Percentiles rank a stretch among this genome's conserved stretches.
Conservation (phyloP, 1,139 yeast genomes). For the Scheffersomyces quercinus region DNA sequence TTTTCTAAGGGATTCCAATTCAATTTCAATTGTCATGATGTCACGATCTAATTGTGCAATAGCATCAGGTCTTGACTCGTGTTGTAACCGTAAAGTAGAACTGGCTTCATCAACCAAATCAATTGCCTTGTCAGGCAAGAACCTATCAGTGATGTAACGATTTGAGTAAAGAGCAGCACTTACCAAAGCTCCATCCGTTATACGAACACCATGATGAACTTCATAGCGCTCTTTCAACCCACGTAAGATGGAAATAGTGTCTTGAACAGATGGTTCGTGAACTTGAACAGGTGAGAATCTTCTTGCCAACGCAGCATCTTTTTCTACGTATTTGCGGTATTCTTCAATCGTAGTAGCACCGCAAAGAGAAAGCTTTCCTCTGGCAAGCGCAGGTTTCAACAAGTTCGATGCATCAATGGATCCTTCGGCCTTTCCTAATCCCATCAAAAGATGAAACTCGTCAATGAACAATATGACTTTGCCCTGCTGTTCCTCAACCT, state of each 20-base stretch:
- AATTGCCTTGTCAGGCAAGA: constrained; percentile 92
- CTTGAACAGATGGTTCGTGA: constrained; percentile 89
- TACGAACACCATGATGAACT: constrained; percentile 98
- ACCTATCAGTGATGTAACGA: constrained; percentile 88
- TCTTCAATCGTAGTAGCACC: constrained; percentile 96
- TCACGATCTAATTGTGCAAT: constrained; percentile 86
- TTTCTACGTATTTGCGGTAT: constrained; percentile 82
- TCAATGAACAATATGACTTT: constrained; percentile 83
- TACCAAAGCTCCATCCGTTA: constrained; percentile 88
- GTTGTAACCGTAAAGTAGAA: constrained; percentile 89
- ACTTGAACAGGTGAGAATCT: constrained; percentile 88
- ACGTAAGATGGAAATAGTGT: constrained; percentile 86
- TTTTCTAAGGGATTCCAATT: constrained; percentile 86
- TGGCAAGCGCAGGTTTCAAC: constrained; percentile 89
- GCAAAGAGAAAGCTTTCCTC: constrained; percentile 90
- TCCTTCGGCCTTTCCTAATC: constrained; percentile 94
- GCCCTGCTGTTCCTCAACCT: constrained; percentile 81
- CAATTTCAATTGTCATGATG: constrained; percentile 93
- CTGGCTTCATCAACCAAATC: constrained; percentile 97
- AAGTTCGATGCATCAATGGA: constrained; percentile 94
- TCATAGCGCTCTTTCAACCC: constrained; percentile 94
- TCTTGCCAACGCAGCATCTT: constrained; percentile 89
- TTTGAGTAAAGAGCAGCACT: constrained; percentile 91
- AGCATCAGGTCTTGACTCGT: constrained; percentile 95
- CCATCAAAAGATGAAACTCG: constrained; percentile 87